These are phyloP conservation scores for Cladosporium halotolerans DNA, from an alignment of 2,329 filamentous ascomycete genomes.

Conservation along the genomic window DNA sequence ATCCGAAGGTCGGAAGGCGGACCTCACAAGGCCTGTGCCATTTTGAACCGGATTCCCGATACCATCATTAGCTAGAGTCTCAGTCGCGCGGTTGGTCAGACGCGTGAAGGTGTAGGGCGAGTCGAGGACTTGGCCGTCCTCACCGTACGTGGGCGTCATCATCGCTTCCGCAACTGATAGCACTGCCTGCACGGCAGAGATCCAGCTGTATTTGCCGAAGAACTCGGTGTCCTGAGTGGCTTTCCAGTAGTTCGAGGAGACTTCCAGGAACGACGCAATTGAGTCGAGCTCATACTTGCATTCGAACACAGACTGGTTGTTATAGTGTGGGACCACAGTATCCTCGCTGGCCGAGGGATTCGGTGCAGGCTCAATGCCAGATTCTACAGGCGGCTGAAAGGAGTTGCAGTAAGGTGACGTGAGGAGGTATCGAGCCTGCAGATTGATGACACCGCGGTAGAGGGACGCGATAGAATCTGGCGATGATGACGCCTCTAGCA, in stretches of 20 bases:
- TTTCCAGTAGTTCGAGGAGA: constrained; percentile 45
- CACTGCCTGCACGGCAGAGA: constrained; percentile 39
- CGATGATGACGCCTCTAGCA: constrained; percentile 50
- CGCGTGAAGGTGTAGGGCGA: constrained; percentile 44
- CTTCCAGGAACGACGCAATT: constrained; percentile 45
- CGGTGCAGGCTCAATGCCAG: constrained; percentile 33
- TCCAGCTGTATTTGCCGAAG: constrained; percentile 45
- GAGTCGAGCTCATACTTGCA: constrained; percentile 52
- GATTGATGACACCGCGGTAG: constrained; percentile 65
- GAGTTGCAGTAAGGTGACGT: constrained; percentile 51
- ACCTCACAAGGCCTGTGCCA: constrained; percentile 44
- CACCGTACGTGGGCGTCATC: constrained; percentile 43
- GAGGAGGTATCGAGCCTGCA: constrained; percentile 62
- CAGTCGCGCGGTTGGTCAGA: constrained; percentile 39
- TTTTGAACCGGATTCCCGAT: constrained; percentile 45
- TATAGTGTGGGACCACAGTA: constrained; percentile 38
- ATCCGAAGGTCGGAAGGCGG: constrained; percentile 46
- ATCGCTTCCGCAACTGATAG: constrained; percentile 42
- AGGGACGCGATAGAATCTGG: constrained; percentile 58
- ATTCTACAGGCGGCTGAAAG: constrained; percentile 47
- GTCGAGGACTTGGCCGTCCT: constrained; percentile 37
- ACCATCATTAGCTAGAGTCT: constrained; percentile 48
- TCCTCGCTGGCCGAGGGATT: constrained; percentile 38
- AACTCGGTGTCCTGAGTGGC: constrained; percentile 43
- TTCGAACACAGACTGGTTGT: constrained; percentile 42